phyloP scores from a whole-genome alignment of 2,329 filamentous ascomycete genomes.

The Clonostachys rosea region DNA sequence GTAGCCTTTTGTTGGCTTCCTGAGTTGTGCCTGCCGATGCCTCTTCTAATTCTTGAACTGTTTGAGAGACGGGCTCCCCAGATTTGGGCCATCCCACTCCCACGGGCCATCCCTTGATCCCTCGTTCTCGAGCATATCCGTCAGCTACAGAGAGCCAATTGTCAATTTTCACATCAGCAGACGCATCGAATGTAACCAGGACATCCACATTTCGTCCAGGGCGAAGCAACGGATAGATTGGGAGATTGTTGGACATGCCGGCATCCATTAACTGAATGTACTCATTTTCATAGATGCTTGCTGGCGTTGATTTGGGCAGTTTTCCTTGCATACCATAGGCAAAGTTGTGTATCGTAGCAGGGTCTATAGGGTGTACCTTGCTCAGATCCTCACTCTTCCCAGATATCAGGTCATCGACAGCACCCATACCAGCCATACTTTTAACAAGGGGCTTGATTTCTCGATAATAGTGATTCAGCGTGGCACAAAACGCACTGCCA shows the following conservation, averaged over 20 bases:
- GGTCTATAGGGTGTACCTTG: constrained; percentile 93
- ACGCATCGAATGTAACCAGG: constrained; percentile 89
- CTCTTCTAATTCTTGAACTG: constrained; percentile 58
- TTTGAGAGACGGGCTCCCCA: constrained; percentile 52
- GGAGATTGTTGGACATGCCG: constrained; percentile 97
- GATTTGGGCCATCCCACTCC: constrained; percentile 87
- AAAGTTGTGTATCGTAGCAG: constrained; percentile 87
- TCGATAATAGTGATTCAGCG: constrained; percentile 91
- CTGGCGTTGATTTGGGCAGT: constrained; percentile 72
- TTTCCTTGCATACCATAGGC: constrained; percentile 73
- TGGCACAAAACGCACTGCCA: constrained; percentile 94
- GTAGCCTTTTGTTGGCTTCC: constrained; percentile 60
- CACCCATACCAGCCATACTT: constrained; percentile 67
- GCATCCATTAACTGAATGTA: constrained; percentile 91
- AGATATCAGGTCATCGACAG: constrained; percentile 78
- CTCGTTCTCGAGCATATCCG: constrained; percentile 85
- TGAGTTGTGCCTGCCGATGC: constrained; percentile 57
- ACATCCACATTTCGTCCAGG: constrained; percentile 87
- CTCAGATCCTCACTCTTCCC: constrained; percentile 79
- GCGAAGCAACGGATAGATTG: constrained; percentile 88
- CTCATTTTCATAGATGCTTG: constrained; percentile 64
- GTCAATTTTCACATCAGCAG: constrained; percentile 86
- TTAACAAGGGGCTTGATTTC: constrained; percentile 82
- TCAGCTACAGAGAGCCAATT: constrained; percentile 96
- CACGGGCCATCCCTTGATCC: constrained; percentile 90